A percentile compares a stretch with the other conserved stretches of the same genome.
Evolutionary conservation across 2,329 filamentous ascomycete genomes (phyloP).

Genomic region (Lachnellula willkommii): DNA sequence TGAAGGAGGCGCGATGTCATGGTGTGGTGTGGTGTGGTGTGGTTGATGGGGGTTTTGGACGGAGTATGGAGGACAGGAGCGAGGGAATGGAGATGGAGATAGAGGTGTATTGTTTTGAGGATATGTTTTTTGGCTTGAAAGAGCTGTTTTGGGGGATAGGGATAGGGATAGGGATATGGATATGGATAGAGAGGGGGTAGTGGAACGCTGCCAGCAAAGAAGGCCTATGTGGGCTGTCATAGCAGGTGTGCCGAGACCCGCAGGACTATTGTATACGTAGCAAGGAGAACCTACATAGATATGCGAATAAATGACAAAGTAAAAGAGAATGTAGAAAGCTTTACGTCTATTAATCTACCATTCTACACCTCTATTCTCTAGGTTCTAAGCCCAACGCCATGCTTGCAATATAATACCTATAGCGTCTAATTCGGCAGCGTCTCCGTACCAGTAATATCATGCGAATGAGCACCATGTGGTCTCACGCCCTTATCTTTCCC

Average conservation of each 20-base stretch:
- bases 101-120: background rate
- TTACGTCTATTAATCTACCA: background rate
- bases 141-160: background rate
- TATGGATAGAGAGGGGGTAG: background rate
- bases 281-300: background rate
- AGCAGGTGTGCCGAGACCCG: background rate
- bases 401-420: background rate
- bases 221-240: background rate
- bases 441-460: slow-evolving; percentile 13
- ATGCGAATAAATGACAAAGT: background rate
- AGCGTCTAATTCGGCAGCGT: background rate
- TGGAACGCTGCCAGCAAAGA: background rate
- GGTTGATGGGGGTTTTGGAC: background rate
- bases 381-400: background rate
- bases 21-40: background rate
- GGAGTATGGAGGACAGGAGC: background rate
- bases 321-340: background rate
- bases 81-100: background rate
- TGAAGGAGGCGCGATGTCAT: slow-evolving; percentile 21
- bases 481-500: background rate
- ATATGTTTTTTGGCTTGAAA: too few relatives aligned
- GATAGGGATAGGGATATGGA: background rate
- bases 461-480: slow-evolving; percentile 10
- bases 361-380: background rate
- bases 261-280: background rate